phyloP scores from a whole-genome alignment of 2,329 filamentous ascomycete species.

The Aspergillus japonicus region DNA sequence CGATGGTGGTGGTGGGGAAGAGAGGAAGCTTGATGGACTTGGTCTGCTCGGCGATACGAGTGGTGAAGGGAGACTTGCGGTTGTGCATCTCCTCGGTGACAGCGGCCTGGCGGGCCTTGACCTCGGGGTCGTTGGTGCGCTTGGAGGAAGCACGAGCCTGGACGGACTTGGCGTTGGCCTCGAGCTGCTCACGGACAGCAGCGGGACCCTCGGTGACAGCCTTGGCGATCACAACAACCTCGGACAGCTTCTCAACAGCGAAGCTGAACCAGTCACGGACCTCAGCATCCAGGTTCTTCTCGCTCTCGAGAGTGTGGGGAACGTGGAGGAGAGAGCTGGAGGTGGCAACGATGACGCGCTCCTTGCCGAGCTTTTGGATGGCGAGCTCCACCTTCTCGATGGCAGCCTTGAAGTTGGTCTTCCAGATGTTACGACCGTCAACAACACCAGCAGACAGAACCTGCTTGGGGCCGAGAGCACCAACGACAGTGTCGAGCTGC shows the following conservation, averaged over 20 bases:
- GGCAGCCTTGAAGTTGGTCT: slow-evolving; percentile 97
- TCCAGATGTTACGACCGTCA: slow-evolving; percentile 99
- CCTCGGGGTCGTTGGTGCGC: slow-evolving; percentile 93
- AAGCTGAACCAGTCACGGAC: slow-evolving; percentile 99
- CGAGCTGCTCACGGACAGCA: slow-evolving; percentile 80
- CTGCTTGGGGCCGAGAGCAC: slow-evolving; percentile 82
- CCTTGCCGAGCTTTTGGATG: slow-evolving; percentile 93
- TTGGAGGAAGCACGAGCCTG: slow-evolving; percentile 86
- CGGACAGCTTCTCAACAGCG: slow-evolving; percentile 87
- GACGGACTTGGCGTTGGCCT: slow-evolving; percentile 95
- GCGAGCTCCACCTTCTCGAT: slow-evolving; percentile 88
- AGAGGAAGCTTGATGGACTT: slow-evolving; percentile 88
- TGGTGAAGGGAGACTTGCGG: slow-evolving; percentile 85
- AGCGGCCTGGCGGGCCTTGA: slow-evolving; percentile 93
- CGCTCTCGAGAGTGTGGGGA: slow-evolving; percentile 93
- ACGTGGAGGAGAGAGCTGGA: slow-evolving; percentile 98
- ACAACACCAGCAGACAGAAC: slow-evolving; percentile 93
- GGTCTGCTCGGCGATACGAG: slow-evolving; percentile 83
- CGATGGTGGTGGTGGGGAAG: slow-evolving; percentile 99
- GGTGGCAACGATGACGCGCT: slow-evolving; percentile 93
- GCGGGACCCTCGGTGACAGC: slow-evolving; percentile 91
- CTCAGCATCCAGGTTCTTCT: slow-evolving; percentile 96
- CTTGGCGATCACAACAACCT: slow-evolving; percentile 93
- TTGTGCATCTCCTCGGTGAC: slow-evolving; percentile 83
- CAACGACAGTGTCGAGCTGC: slow-evolving; percentile 84